A percentile compares a stretch with the other conserved stretches of the same genome.
Evolutionary conservation across 2,329 filamentous ascomycete species (phyloP).

Genomic region (Penicillium concentricum): DNA sequence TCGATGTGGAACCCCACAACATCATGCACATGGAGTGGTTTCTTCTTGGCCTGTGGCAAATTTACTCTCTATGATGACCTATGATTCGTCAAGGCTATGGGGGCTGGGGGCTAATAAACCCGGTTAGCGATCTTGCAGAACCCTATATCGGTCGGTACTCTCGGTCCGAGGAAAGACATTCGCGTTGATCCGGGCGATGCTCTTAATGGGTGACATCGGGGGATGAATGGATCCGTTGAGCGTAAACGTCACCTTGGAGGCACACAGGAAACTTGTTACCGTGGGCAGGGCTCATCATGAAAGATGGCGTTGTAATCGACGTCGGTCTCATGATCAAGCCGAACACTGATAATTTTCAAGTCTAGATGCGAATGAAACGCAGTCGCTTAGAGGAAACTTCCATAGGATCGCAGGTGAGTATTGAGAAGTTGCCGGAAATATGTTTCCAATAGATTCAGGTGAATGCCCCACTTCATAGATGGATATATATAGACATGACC

Average conservation of each 20-base stretch:
- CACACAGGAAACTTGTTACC: conserved; percentile 47
- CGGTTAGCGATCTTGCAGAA: conserved; percentile 45
- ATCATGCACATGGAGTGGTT: conserved; percentile 26
- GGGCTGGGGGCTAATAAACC: conserved; percentile 50
- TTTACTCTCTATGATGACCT: conserved; percentile 51
- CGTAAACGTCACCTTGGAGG: conserved; percentile 48
- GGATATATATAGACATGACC: conserved; percentile 48
- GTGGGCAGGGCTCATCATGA: conserved; percentile 42
- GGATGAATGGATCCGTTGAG: conserved; percentile 48
- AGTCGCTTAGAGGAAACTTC: conserved; percentile 18
- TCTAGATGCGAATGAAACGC: conserved; percentile 30
- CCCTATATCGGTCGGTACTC: conserved; percentile 32
- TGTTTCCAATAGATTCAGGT: conserved; percentile 47
- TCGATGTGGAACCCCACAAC: too few relatives aligned
- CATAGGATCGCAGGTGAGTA: conserved; percentile 44
- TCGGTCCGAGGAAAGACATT: conserved; percentile 37
- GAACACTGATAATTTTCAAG: conserved; percentile 39
- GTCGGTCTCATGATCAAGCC: conserved; percentile 32
- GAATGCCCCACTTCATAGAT: conserved; percentile 39
- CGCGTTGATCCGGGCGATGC: conserved; percentile 48
- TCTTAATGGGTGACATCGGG: conserved; percentile 53
- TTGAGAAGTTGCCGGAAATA: conserved; percentile 38
- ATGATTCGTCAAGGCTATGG: conserved; percentile 52
- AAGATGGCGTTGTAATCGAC: conserved; percentile 49
- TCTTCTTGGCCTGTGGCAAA: conserved; percentile 47